phyloP scores from a whole-genome alignment of 2,329 filamentous ascomycete species.

The Pyrenophora seminiperda region DNA sequence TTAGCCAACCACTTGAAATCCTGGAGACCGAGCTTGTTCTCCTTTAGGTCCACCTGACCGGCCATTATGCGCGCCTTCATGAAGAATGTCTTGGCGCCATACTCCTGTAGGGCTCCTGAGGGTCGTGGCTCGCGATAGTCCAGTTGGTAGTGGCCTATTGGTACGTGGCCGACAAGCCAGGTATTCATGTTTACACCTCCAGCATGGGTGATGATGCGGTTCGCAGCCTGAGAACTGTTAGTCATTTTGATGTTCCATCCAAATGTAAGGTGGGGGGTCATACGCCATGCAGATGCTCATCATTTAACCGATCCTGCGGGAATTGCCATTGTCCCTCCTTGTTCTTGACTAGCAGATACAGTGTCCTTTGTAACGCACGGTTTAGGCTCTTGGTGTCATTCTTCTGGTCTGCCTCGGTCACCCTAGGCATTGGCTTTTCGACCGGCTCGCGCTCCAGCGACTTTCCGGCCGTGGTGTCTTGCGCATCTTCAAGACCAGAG shows the following conservation, averaged over 20 bases:
- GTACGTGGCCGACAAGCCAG: slow-evolving; percentile 91
- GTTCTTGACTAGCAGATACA: slow-evolving; percentile 85
- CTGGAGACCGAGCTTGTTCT: slow-evolving; percentile 71
- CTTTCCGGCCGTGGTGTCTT: slow-evolving; percentile 39
- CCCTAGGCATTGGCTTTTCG: slow-evolving; percentile 70
- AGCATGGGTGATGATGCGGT: slow-evolving; percentile 75
- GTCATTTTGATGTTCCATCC: neutral
- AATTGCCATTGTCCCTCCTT: slow-evolving; percentile 79
- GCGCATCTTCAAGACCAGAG: slow-evolving; percentile 51
- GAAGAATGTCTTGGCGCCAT: slow-evolving; percentile 88
- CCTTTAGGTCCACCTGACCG: slow-evolving; percentile 81
- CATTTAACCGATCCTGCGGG: slow-evolving; percentile 71
- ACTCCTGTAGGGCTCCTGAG: slow-evolving; percentile 45
- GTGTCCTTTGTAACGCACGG: slow-evolving; percentile 75
- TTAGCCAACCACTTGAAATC: slow-evolving; percentile 94
- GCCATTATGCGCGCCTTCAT: slow-evolving; percentile 96
- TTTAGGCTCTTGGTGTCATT: slow-evolving; percentile 80
- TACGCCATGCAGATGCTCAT: slow-evolving; percentile 84
- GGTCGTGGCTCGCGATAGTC: slow-evolving; percentile 53
- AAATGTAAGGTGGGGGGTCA: slow-evolving; percentile 37
- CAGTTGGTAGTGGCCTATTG: slow-evolving; percentile 77
- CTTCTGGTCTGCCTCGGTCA: slow-evolving; percentile 77
- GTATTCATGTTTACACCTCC: slow-evolving; percentile 98
- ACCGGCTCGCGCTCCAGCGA: slow-evolving; percentile 65
- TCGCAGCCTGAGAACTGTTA: slow-evolving; percentile 69